Percentiles rank a stretch among this genome's conserved stretches.
Conservation (phyloP, 345 rosid genomes). For the Salix arbutifolia region DNA sequence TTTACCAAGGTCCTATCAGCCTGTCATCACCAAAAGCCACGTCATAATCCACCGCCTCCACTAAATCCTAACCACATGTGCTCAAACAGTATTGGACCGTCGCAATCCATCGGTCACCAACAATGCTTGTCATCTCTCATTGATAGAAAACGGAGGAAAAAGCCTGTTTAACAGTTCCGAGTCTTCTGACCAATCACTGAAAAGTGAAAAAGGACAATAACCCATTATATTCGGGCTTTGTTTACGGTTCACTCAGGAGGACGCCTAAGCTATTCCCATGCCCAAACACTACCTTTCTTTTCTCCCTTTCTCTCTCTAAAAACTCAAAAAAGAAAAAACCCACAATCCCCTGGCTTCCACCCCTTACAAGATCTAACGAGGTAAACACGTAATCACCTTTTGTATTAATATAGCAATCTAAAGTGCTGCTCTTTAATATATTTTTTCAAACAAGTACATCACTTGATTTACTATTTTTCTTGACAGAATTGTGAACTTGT, state of each 20-base stretch:
- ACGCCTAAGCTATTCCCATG: neutral
- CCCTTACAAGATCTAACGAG: slow-evolving; percentile 31
- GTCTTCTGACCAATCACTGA: slow-evolving; percentile 22
- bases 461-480: neutral
- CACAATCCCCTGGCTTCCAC: neutral
- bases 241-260: slow-evolving; percentile 4
- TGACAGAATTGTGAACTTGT: neutral
- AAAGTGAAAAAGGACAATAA: slow-evolving; percentile 25
- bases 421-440: slow-evolving; percentile 3
- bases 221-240: slow-evolving; percentile 10
- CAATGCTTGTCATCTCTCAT: neutral
- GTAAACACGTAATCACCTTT: slow-evolving; percentile 14
- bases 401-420: neutral
- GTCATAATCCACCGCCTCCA: neutral
- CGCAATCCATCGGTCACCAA: neutral
- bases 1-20: neutral
- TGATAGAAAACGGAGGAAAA: neutral
- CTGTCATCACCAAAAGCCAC: neutral
- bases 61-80: neutral
- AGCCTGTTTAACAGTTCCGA: neutral
- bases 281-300: slow-evolving; percentile 13
- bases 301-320: slow-evolving; percentile 14
- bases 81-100: neutral
- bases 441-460: neutral
- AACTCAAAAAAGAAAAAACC: slow-evolving; percentile 21